phyloP scores from a whole-genome alignment of 2,329 filamentous ascomycete species.

The Dendrostoma leiphaemia region DNA sequence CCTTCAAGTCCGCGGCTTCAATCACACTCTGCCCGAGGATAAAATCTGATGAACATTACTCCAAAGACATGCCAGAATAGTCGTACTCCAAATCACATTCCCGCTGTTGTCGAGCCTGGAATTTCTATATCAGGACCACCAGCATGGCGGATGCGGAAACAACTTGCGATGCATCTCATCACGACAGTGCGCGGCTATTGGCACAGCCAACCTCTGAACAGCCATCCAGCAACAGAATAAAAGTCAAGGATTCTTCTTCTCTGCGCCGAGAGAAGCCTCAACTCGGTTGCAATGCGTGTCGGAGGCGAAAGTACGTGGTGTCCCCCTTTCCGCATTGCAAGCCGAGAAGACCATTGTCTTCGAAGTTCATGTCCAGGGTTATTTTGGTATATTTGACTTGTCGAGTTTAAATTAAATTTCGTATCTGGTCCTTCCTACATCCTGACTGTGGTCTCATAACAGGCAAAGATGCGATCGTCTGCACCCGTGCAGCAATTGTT shows the following conservation, averaged over 20 bases:
- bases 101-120: neutral
- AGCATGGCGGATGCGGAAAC: neutral
- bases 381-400: too few relatives aligned
- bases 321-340: neutral
- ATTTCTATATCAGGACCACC: neutral
- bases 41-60: neutral
- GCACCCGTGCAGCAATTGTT: constrained; percentile 24
- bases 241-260: neutral
- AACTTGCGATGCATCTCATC: neutral
- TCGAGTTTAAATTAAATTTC: neutral
- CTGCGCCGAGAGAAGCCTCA: constrained; percentile 29
- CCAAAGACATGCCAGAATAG: neutral
- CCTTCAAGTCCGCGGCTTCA: neutral
- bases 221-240: neutral
- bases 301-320: constrained; percentile 27
- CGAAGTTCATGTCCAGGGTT: too few relatives aligned
- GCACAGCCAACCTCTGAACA: neutral
- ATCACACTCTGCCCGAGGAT: neutral
- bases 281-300: constrained; percentile 29
- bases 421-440: neutral
- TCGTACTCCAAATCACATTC: neutral
- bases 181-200: neutral
- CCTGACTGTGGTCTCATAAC: constrained; percentile 12
- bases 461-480: constrained; percentile 27
- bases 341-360: too few relatives aligned